Evolutionary conservation across 345 rosid species (phyloP), one percentile per base, ranked within the genome.

Genomic region (Citrus inodora): DNA sequence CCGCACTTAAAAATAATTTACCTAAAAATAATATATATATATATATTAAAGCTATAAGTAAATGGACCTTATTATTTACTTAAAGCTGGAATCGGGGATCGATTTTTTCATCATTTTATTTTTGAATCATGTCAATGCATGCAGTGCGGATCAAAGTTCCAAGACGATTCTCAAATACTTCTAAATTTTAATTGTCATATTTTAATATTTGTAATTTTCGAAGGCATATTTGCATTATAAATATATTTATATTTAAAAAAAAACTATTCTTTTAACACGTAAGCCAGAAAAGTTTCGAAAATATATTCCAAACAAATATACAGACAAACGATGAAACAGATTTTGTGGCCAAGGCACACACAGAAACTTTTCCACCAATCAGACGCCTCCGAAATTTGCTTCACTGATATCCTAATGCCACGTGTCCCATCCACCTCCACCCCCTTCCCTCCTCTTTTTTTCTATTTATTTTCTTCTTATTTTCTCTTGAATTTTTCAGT

Each of bases 371-470:
- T 71, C 19, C 1, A 11, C 90, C 90, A 89, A 82, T 85, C 28
- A 81, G 65, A 82, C 65, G 22, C 51, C 62, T 51, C 71, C 69
- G 24, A 75, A 63, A 30, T 56, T 9, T 69, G 48, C 17, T 0
- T 58, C 56, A 80, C 86, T 77, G 62, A 85, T 83, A 83, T 35
- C 46, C 73, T 65, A 16, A 2, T 21, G 88, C 90, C 94, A 93
- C 93, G 97, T 89, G 95, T 92, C 88, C 6, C 71, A 70, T 67
- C 72, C 79, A 42, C 66, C 70, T 85, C 97, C 98, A 93, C 90
- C 1, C 82, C 82, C 81, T 85, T 81, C 70, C 78, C 79, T 79
- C 80, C 30, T 28, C 46, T 19, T 9, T 51, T 9, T 40, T 37
- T 37, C 6, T 5, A 30, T 76, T 33, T 28, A 16, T 55, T 27